A percentile compares a stretch with the other conserved stretches of the same genome.
Conservation (phyloP, 352 stramenopile genomes). For the Phytophthora sansomeana region DNA sequence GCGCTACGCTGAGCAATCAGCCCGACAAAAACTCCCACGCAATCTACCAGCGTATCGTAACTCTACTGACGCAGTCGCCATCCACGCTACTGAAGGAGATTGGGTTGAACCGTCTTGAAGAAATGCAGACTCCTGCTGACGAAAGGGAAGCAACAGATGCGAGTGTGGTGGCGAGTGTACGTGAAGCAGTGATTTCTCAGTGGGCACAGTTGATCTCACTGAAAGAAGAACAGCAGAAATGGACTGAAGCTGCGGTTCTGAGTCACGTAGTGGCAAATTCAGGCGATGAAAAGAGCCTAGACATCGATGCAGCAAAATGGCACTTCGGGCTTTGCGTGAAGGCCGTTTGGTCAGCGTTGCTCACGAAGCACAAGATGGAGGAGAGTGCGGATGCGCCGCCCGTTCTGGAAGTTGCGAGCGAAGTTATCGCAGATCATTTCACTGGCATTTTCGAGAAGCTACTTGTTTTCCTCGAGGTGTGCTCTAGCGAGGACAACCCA, state of each 20-base stretch:
- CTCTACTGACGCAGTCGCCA: conserved; percentile 40
- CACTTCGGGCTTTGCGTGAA: conserved; percentile 68
- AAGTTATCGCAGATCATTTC: conserved; percentile 41
- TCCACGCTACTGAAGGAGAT: conserved; percentile 46
- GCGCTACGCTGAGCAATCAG: not conserved
- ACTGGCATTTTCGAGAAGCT: conserved; percentile 43
- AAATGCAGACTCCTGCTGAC: conserved; percentile 24
- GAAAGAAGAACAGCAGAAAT: conserved; percentile 41
- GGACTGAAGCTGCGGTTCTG: conserved; percentile 53
- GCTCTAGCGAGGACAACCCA: conserved; percentile 8
- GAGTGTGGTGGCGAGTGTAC: conserved; percentile 2
- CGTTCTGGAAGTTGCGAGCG: conserved; percentile 39
- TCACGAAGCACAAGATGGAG: conserved; percentile 22
- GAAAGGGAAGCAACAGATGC: conserved; percentile 10
- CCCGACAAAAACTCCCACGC: not conserved
- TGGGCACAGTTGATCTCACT: conserved; percentile 33
- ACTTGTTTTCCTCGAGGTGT: conserved; percentile 38
- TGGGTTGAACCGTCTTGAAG: conserved; percentile 27
- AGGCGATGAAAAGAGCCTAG: not conserved
- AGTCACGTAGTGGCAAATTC: conserved; percentile 38
- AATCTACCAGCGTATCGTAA: conserved; percentile 36
- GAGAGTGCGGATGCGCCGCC: conserved; percentile 9
- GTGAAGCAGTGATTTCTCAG: conserved; percentile 35
- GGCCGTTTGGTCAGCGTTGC: conserved; percentile 47
- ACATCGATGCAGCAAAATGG: conserved; percentile 12